phyloP scores from a whole-genome alignment of 768 basidiomycete genomes.

The Tubosaeta brunneosetosa region DNA sequence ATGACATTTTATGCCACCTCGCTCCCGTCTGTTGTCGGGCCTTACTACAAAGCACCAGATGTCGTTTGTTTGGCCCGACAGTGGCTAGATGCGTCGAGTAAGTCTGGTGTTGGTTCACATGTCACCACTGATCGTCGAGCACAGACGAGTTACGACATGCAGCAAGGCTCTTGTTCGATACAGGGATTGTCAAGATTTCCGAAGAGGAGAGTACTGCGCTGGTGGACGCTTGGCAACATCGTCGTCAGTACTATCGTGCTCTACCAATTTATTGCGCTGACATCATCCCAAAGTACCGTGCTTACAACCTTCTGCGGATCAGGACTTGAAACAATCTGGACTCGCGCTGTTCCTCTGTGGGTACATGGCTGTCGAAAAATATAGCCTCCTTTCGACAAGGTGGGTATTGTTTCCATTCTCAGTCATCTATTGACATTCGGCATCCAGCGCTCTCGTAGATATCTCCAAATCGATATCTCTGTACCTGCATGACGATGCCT shows the following conservation, averaged over 20 bases:
- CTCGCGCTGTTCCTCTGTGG: constrained; percentile 79
- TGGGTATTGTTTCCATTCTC: constrained; percentile 26
- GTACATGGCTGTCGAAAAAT: constrained; percentile 76
- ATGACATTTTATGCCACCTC: constrained; percentile 79
- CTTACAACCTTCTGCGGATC: constrained; percentile 55
- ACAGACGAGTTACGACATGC: constrained; percentile 74
- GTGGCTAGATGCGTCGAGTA: constrained; percentile 77
- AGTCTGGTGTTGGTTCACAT: constrained; percentile 12
- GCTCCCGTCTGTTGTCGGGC: constrained; percentile 57
- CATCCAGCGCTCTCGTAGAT: constrained; percentile 52
- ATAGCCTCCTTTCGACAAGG: constrained; percentile 70
- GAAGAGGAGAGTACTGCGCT: constrained; percentile 60
- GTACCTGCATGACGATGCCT: constrained; percentile 71
- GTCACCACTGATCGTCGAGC: constrained; percentile 6
- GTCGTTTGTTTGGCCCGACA: constrained; percentile 65
- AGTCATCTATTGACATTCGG: background rate
- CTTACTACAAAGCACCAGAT: constrained; percentile 60
- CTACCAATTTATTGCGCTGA: constrained; percentile 9
- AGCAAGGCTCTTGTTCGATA: constrained; percentile 73
- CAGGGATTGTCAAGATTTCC: constrained; percentile 59
- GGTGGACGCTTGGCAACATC: constrained; percentile 61
- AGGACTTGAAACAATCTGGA: constrained; percentile 54
- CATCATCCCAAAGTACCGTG: constrained; percentile 46
- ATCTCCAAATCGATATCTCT: constrained; percentile 77
- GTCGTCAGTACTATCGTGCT: constrained; percentile 39